Percentiles rank a stretch among this genome's conserved stretches.
Evolutionary conservation across 805 yeast genomes (phyloP).

Genomic region (Naumovozyma dairenensis): DNA sequence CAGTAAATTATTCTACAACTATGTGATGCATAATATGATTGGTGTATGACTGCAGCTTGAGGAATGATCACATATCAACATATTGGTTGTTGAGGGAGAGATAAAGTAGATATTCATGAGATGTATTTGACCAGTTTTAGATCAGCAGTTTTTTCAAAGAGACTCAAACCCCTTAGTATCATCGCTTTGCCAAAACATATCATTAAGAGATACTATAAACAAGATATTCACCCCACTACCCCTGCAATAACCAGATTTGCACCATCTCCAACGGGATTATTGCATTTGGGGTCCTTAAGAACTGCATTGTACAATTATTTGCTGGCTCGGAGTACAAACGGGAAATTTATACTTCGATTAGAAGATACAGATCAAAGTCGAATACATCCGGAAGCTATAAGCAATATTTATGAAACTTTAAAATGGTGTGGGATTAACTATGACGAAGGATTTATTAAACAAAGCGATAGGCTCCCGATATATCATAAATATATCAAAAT

Average conservation of each 20-base stretch:
- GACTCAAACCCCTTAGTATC: too few species aligned
- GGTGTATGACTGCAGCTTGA: too few species aligned
- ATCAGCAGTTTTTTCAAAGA: too few species aligned
- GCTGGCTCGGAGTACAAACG: slow-evolving; percentile 68
- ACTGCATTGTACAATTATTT: slow-evolving; percentile 88
- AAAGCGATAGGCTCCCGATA: slow-evolving; percentile 64
- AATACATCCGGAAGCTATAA: slow-evolving; percentile 72
- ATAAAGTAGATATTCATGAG: too few species aligned
- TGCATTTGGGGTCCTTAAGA: slow-evolving; percentile 89
- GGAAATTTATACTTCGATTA: slow-evolving; percentile 68
- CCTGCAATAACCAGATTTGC: slow-evolving; percentile 91
- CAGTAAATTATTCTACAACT: too few species aligned
- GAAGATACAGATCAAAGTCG: slow-evolving; percentile 91
- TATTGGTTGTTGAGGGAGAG: too few species aligned
- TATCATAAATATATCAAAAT: slow-evolving; percentile 51
- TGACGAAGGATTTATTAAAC: slow-evolving; percentile 84
- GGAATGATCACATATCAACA: too few species aligned
- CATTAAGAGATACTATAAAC: slow-evolving; percentile 3
- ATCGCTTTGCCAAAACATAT: too few species aligned
- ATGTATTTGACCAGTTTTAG: too few species aligned
- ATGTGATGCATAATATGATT: too few species aligned
- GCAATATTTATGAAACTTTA: slow-evolving; percentile 64
- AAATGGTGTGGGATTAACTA: slow-evolving; percentile 64
- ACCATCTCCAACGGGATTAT: slow-evolving; percentile 92
- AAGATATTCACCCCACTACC: slow-evolving; percentile 31